Percentiles rank a stretch among this genome's conserved stretches.
Evolutionary conservation across 2,329 filamentous ascomycete genomes (phyloP).

Genomic region (Periconia sp.): DNA sequence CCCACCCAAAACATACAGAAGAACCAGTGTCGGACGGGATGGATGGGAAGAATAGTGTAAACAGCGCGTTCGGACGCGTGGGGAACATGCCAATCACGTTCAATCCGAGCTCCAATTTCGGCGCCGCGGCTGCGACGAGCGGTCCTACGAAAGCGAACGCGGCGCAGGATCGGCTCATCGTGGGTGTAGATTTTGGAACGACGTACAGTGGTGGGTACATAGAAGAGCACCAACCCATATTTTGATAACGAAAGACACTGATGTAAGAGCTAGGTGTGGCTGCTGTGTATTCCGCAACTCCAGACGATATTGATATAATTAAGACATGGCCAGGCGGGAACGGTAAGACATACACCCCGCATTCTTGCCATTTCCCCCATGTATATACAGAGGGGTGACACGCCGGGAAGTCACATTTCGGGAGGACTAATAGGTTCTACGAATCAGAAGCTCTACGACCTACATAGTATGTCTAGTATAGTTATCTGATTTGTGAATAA

Average conservation of each 20-base stretch:
- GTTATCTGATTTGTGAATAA: no score
- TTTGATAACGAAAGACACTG: constrained; percentile 7
- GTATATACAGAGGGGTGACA: no score
- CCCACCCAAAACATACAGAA: not conserved
- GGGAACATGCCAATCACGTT: constrained; percentile 36
- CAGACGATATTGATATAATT: constrained; percentile 81
- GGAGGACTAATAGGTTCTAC: no score
- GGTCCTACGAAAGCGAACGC: constrained; percentile 14
- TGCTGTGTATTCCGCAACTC: constrained; percentile 72
- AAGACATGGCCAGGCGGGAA: constrained; percentile 81
- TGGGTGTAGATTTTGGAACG: constrained; percentile 83
- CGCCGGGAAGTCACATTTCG: no score
- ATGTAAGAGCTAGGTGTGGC: constrained; percentile 58
- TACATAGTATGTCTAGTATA: no score
- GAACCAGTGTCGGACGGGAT: not conserved
- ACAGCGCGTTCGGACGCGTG: constrained; percentile 24
- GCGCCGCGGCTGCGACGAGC: constrained; percentile 13
- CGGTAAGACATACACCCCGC: constrained; percentile 44
- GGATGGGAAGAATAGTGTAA: constrained; percentile 20
- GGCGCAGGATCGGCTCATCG: constrained; percentile 66
- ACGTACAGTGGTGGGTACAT: constrained; percentile 67
- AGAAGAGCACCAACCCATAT: not conserved
- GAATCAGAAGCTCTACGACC: no score
- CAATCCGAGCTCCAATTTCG: constrained; percentile 30
- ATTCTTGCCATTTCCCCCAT: no score